Conservation (phyloP, 768 basidiomycete genomes). For the Tylopilus rubrobrunneus region DNA sequence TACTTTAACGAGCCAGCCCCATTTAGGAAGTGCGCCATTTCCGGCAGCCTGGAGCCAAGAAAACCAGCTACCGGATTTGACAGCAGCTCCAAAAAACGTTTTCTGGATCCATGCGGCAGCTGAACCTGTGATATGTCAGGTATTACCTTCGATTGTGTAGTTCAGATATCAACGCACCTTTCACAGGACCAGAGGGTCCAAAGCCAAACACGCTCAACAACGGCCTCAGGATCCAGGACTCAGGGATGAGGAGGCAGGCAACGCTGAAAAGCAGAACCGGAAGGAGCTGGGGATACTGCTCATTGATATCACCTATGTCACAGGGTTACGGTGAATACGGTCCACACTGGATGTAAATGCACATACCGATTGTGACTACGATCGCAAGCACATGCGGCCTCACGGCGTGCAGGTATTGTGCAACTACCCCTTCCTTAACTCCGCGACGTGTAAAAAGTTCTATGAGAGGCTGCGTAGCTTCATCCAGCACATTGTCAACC, state of each 20-base stretch:
- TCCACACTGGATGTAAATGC: neutral
- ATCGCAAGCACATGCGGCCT: conserved; percentile 6
- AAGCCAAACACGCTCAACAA: conserved; percentile 14
- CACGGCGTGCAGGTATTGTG: conserved; percentile 2
- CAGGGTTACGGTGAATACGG: neutral
- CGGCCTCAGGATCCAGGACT: conserved; percentile 13
- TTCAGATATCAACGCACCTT: conserved; percentile 3
- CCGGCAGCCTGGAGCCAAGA: too few relatives aligned
- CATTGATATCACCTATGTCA: conserved; percentile 14
- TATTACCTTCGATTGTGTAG: too few relatives aligned
- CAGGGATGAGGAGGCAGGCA: conserved; percentile 4
- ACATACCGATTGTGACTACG: conserved; percentile 10
- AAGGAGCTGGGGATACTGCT: conserved; percentile 8
- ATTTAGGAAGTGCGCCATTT: too few relatives aligned
- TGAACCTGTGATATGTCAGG: too few relatives aligned
- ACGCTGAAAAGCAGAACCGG: conserved; percentile 2
- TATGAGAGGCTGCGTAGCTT: neutral
- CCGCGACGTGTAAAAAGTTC: neutral
- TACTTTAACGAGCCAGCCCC: too few relatives aligned
- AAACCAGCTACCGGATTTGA: too few relatives aligned
- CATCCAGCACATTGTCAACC: conserved; percentile 7
- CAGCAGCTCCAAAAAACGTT: too few relatives aligned
- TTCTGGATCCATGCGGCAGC: too few relatives aligned
- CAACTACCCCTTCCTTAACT: conserved; percentile 4
- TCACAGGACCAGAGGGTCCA: conserved; percentile 10